Evolutionary conservation across 202 grass and related monocot genomes (phyloP).

Genomic region (Zoysia matrella): DNA sequence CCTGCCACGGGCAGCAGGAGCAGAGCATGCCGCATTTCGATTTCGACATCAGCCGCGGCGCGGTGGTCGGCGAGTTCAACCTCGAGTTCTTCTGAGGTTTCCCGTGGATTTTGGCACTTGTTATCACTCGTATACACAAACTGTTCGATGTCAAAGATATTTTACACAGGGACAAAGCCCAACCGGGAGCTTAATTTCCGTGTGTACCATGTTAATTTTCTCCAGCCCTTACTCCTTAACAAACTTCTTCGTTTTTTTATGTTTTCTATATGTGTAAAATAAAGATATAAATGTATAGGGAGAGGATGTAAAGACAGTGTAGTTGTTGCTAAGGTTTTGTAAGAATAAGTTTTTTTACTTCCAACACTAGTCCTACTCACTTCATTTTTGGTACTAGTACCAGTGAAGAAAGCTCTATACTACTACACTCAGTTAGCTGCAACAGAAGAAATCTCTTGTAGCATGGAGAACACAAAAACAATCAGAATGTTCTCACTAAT

Average conservation of each 20-base stretch:
- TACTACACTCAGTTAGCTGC: no score
- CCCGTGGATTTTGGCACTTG: conserved; percentile 18
- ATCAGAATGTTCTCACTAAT: conserved; percentile 46
- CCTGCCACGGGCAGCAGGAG: conserved; percentile 57
- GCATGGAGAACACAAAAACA: background rate
- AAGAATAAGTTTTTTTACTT: conserved; percentile 41
- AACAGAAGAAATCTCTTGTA: no score
- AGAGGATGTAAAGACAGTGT: conserved; percentile 35
- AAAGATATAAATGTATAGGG: background rate
- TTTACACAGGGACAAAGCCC: conserved; percentile 37
- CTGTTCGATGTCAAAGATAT: conserved; percentile 17
- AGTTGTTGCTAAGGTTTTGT: conserved; percentile 32
- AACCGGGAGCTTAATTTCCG: conserved; percentile 43
- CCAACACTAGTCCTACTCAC: background rate
- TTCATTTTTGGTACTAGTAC: background rate
- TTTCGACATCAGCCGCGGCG: conserved; percentile 55
- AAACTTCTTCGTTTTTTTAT: conserved; percentile 11
- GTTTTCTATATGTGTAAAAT: conserved; percentile 39
- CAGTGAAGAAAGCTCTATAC: background rate
- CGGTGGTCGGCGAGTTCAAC: conserved; percentile 46
- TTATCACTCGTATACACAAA: conserved; percentile 26
- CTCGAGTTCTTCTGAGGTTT: conserved; percentile 55
- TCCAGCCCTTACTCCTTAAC: conserved; percentile 42
- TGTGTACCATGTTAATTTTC: conserved; percentile 45
- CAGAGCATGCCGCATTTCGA: conserved; percentile 54